A percentile compares a stretch with the other conserved stretches of the same genome.
Evolutionary conservation across 2,329 filamentous ascomycete species (phyloP).

Genomic region (Botrytis paeoniae): DNA sequence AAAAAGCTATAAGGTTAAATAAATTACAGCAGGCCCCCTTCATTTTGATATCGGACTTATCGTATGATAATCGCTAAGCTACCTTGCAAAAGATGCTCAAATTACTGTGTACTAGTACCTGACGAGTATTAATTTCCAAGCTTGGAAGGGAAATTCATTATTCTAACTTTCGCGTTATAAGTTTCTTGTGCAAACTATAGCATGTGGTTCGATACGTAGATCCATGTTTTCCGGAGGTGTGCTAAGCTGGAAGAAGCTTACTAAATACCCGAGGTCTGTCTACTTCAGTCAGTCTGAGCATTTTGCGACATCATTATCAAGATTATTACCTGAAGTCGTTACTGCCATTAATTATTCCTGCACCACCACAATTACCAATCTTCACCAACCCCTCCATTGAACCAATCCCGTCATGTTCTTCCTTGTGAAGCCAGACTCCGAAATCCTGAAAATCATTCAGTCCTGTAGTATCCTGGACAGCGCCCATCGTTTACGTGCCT

Average conservation of each 20-base stretch:
- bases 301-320: background rate
- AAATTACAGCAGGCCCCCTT: too few species aligned
- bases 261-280: background rate
- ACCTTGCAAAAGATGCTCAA: background rate
- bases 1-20: too few species aligned
- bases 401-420: background rate
- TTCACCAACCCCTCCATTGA: background rate
- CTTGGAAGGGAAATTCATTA: background rate
- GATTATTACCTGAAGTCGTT: slow-evolving; percentile 5
- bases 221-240: background rate
- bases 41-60: background rate
- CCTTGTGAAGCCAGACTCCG: background rate
- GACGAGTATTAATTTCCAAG: background rate
- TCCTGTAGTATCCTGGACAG: slow-evolving; percentile 8
- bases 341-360: background rate
- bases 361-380: background rate
- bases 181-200: background rate
- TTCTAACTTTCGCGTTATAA: background rate
- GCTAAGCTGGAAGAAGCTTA: background rate
- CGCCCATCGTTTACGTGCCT: background rate
- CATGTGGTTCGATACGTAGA: background rate
- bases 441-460: background rate
- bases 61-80: background rate
- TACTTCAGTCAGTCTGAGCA: background rate
- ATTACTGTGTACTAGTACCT: background rate